Evolutionary conservation across 306 rosid genomes (phyloP).

Genomic region (Aeschynomene evenia): DNA sequence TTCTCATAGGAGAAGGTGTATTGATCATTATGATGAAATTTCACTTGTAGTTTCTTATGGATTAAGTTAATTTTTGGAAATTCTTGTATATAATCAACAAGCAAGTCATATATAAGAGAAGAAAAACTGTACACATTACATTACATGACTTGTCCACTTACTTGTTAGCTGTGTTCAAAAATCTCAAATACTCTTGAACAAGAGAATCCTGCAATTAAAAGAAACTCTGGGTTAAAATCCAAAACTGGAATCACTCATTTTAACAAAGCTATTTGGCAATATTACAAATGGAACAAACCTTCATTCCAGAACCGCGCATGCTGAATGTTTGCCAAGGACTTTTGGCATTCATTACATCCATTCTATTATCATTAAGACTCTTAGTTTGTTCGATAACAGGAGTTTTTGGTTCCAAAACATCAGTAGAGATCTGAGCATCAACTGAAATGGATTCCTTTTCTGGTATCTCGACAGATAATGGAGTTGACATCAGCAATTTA

Average conservation of each 20-base stretch:
- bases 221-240: slow-evolving; percentile 6
- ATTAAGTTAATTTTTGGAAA: neutral
- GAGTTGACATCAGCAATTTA: slow-evolving; percentile 48
- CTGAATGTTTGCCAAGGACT: slow-evolving; percentile 77
- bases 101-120: neutral
- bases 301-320: slow-evolving; percentile 52
- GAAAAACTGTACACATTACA: neutral
- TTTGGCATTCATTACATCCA: slow-evolving; percentile 35
- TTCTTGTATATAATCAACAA: neutral
- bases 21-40: neutral
- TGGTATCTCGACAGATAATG: slow-evolving; percentile 31
- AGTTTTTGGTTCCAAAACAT: slow-evolving; percentile 59
- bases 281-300: slow-evolving; percentile 48
- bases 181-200: slow-evolving; percentile 54
- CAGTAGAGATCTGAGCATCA: slow-evolving; percentile 31
- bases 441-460: slow-evolving; percentile 33
- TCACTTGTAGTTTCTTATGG: neutral
- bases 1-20: neutral
- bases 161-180: slow-evolving; percentile 81
- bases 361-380: slow-evolving; percentile 33
- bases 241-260: neutral
- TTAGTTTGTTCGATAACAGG: slow-evolving; percentile 42
- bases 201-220: slow-evolving; percentile 55
- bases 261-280: neutral
- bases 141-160: slow-evolving; percentile 36